Conservation (phyloP, 768 basidiomycete genomes). For the Phanerochaete carnosa region DNA sequence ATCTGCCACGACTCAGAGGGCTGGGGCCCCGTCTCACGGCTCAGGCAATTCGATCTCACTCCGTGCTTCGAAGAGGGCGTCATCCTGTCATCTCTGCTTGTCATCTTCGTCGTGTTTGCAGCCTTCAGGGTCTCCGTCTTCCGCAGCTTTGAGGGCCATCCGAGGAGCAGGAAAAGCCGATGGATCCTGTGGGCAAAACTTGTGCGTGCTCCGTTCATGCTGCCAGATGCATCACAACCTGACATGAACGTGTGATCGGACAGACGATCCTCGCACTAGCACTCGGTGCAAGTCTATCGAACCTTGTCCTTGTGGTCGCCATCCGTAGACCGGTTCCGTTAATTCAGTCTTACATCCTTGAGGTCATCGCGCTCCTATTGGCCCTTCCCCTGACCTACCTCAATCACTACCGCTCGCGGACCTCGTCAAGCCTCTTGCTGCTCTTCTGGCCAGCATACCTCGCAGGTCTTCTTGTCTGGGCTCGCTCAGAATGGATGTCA, state of each 20-base stretch:
- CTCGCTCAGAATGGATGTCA: conserved; percentile 51
- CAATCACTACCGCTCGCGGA: conserved; percentile 69
- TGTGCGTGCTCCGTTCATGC: conserved; percentile 40
- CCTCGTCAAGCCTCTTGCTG: conserved; percentile 69
- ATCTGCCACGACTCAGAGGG: conserved; percentile 58
- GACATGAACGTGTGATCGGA: neutral
- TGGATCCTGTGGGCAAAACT: conserved; percentile 59
- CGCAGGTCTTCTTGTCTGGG: conserved; percentile 47
- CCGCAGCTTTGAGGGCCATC: conserved; percentile 23
- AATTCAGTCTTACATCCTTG: conserved; percentile 51
- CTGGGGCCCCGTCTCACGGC: conserved; percentile 56
- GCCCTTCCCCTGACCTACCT: conserved; percentile 52
- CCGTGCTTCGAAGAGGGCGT: conserved; percentile 80
- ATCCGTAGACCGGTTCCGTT: conserved; percentile 38
- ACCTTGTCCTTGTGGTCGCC: conserved; percentile 37
- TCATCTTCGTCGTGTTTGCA: conserved; percentile 40
- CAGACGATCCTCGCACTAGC: conserved; percentile 51
- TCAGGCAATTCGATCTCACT: conserved; percentile 71
- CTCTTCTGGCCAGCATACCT: conserved; percentile 81
- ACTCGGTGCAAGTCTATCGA: conserved; percentile 40
- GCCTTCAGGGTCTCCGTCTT: conserved; percentile 36
- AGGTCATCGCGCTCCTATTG: conserved; percentile 49
- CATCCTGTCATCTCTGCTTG: conserved; percentile 52
- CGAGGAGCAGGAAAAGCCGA: conserved; percentile 44
- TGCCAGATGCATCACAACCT: conserved; percentile 6